Percentiles rank a stretch among this genome's conserved stretches.
Conservation (phyloP, 345 rosid genomes). For the Turritis glabra region DNA sequence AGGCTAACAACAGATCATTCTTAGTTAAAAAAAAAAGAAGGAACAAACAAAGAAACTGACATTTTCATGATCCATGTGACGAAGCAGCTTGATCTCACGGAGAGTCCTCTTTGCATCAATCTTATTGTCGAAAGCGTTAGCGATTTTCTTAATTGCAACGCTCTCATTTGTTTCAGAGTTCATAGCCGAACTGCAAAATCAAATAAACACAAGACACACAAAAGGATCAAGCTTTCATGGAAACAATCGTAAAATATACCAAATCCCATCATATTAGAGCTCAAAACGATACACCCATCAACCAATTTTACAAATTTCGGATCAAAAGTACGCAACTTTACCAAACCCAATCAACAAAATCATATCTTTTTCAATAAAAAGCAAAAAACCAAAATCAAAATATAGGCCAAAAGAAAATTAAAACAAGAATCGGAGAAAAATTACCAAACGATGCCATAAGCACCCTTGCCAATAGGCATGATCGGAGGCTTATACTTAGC, state of each 20-base stretch:
- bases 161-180: conserved; percentile 90
- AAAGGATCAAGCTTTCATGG: conserved; percentile 11
- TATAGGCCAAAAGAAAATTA: background rate
- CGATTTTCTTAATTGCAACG: conserved; percentile 94
- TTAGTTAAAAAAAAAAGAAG: background rate
- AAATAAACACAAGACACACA: background rate
- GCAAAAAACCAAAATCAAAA: background rate
- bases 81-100: conserved; percentile 97
- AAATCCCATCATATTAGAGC: background rate
- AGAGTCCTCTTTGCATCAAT: conserved; percentile 99
- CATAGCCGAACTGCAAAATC: conserved; percentile 66
- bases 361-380: background rate
- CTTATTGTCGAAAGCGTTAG: conserved; percentile 95
- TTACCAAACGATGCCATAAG: conserved; percentile 99
- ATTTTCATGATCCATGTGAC: conserved; percentile 99
- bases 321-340: conserved; percentile 28
- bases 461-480: conserved; percentile 99
- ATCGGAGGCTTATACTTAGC: conserved; percentile 97
- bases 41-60: conserved; percentile 39
- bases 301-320: background rate
- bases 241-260: background rate
- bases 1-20: background rate
- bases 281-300: background rate
- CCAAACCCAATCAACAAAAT: conserved; percentile 28
- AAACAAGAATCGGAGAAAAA: background rate